A percentile compares a stretch with the other conserved stretches of the same genome.
Conservation (phyloP, 2,329 filamentous ascomycete genomes). For the Fonsecaea nubica region DNA sequence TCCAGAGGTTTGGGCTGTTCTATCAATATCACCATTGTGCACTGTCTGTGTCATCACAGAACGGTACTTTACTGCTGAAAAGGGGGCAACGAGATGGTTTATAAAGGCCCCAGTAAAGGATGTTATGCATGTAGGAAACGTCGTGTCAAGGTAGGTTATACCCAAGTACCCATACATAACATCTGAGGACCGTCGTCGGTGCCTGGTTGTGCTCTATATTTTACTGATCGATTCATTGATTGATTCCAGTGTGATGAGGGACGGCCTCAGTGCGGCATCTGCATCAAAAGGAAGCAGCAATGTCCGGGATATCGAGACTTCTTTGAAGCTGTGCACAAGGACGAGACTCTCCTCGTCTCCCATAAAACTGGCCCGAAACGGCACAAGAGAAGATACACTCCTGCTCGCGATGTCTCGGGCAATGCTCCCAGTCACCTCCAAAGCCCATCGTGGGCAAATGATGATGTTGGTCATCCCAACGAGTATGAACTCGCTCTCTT, state of each 20-base stretch:
- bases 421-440: background rate
- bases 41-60: background rate
- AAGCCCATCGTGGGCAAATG: background rate
- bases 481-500: slow-evolving; percentile 4
- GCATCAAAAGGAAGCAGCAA: slow-evolving; percentile 28
- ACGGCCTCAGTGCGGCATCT: slow-evolving; percentile 32
- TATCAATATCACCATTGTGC: background rate
- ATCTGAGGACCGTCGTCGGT: background rate
- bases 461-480: background rate
- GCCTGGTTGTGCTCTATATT: background rate
- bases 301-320: slow-evolving; percentile 32
- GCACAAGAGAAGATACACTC: slow-evolving; percentile 3
- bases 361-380: slow-evolving; percentile 19
- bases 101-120: slow-evolving; percentile 35
- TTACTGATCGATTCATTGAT: slow-evolving; percentile 5
- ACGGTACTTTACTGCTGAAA: background rate
- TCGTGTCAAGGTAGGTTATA: slow-evolving; percentile 30
- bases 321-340: slow-evolving; percentile 31
- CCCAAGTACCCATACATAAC: background rate
- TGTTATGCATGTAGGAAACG: slow-evolving; percentile 31
- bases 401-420: background rate
- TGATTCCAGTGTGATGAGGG: slow-evolving; percentile 30
- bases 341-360: slow-evolving; percentile 20
- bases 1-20: background rate
- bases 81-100: slow-evolving; percentile 29